These are phyloP conservation scores for Gossypium longicalyx DNA, from an alignment of 345 rosid species.

Conservation along the genomic window DNA sequence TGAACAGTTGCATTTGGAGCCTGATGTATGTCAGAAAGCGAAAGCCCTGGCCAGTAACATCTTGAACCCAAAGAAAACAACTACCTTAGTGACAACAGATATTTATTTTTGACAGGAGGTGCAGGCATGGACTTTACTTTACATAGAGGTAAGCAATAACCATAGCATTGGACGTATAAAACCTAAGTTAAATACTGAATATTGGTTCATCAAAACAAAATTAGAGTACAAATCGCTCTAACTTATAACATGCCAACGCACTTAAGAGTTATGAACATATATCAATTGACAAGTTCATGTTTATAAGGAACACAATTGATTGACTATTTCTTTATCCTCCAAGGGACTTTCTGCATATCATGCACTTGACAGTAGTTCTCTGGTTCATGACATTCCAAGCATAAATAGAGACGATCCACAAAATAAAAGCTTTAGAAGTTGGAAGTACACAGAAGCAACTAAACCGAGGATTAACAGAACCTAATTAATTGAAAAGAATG, in stretches of 20 bases:
- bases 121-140: conserved; percentile 9
- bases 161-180: neutral
- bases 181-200: neutral
- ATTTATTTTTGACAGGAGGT: neutral
- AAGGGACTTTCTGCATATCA: neutral
- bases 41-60: conserved; percentile 10
- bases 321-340: neutral
- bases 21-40: neutral
- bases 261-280: neutral
- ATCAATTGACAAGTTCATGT: neutral
- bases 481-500: neutral
- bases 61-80: conserved; percentile 15
- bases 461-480: neutral
- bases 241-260: neutral
- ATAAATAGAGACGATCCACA: neutral
- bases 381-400: neutral
- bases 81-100: neutral
- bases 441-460: neutral
- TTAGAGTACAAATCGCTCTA: neutral
- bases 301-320: neutral
- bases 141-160: neutral
- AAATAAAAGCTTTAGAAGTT: neutral
- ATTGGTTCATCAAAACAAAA: neutral
- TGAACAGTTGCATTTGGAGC: conserved; percentile 19
- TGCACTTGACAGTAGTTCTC: neutral